Evolutionary conservation across 176 grass and related monocot genomes (phyloP).

Genomic region (Eragrostis nindensis): DNA sequence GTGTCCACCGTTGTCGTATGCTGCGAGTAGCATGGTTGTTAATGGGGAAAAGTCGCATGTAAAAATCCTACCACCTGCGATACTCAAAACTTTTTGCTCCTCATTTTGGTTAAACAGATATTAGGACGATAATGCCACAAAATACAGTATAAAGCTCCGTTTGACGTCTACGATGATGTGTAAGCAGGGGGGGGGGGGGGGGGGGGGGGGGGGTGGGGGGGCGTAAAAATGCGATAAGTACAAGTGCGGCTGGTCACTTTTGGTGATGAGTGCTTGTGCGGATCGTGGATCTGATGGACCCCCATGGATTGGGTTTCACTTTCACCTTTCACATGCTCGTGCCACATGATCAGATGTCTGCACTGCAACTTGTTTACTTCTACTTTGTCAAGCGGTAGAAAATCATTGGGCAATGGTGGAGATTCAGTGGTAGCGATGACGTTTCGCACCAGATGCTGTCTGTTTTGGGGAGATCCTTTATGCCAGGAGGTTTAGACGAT

Average conservation of each 20-base stretch:
- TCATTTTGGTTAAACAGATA: no score
- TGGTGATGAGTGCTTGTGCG: not conserved
- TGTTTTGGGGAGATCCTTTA: no score
- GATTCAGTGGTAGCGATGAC: not conserved
- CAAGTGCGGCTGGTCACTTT: not conserved
- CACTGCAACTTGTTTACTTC: not conserved
- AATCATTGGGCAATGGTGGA: not conserved
- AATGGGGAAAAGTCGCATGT: no score
- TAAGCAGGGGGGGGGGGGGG: no score
- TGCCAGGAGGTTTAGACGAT: not conserved
- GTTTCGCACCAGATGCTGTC: conserved; percentile 19
- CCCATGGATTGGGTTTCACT: not conserved
- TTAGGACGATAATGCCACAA: no score
- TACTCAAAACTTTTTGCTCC: no score
- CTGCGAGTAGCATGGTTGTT: no score
- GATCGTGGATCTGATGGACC: not conserved
- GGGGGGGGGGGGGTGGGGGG: no score
- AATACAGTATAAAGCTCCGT: no score
- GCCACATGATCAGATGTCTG: conserved; percentile 15
- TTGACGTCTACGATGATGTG: no score
- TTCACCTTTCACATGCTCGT: not conserved
- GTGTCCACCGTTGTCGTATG: not conserved
- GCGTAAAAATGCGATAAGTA: no score
- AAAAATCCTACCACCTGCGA: no score
- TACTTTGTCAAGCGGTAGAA: not conserved